Evolutionary conservation across 352 stramenopile genomes (phyloP), one percentile per base, ranked within the genome.

Genomic region (Thalassiosira exigua): DNA sequence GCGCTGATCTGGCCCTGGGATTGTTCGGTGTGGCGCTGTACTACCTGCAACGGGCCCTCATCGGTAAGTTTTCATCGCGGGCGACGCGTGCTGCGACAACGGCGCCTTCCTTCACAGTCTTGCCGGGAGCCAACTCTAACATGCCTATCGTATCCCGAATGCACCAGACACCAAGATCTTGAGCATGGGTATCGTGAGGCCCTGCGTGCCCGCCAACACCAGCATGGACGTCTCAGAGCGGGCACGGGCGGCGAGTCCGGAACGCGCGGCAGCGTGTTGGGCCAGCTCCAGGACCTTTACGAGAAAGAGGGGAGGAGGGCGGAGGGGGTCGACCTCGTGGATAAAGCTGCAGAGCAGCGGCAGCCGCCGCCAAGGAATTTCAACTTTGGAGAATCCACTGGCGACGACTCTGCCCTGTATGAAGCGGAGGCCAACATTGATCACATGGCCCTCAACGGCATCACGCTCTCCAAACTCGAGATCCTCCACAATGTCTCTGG

Each of bases 401-500:
- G 21, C 3, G 30, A 71, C 19, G 64, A 81, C 51, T 56, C 52
- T 61, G 42, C 59, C 1, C 9, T 58, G 27, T 67, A 46, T 32
- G 53, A 57, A 52, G 48, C 48, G 0, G 87, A 90, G 79, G 60
- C 58, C 9, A 56, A 76, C 2, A 90, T 88, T 59, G 73, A 93
- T 92, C 87, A 96, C 58, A 89, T 99, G 78, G 92, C 98, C 14
- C 67, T 99, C 24, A 97, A 99, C 76, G 97, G 96, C 11, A 96
- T 97, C 32, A 98, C 97, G 3, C 93, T 99, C 21, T 91, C 96
- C 32, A 99, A 99, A 74, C 89, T 99, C 9, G 97, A 99, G 83
- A 87, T 93, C 48, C 68, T 94, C 4, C 77, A 84, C 24, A 93
- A 93, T 74, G 60, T 83, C 17, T 87, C 87, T 69, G 92, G 96